Base-by-base conservation (phyloP, 441 rosid species). In the Daphne laureola region DNA sequence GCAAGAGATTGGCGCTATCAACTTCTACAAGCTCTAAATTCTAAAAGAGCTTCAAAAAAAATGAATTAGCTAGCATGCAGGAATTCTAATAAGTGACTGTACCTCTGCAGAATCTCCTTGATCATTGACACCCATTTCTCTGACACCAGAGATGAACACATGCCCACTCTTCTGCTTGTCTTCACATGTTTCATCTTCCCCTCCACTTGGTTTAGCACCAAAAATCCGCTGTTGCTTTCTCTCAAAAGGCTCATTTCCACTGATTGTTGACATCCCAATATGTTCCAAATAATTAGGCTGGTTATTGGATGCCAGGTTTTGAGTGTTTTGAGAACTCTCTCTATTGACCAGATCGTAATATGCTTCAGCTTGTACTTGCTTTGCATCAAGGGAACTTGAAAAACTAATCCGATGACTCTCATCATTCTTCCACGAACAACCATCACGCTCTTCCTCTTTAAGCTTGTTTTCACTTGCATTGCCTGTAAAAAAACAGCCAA, bases 61-160 rank as follows among this genome's bases (percentile, higher is more conserved):
- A 31, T 5, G 38, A 31, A 31, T 31, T 5, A 31, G 38, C 38
- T 31, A 9, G 9, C 11, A 31, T 31, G 38, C 38, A 52, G 79
- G 54, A 55, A 50, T 43, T 59, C 61, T 64, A 59, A 61, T 67
- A 49, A 55, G 31, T 51, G 65, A 49, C 52, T 70, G 71, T 15
- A 57, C 61, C 58, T 60, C 76, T 38, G 52, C 67, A 40, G 45
- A 43, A 53, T 62, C 56, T 57, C 72, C 72, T 65, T 66, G 66
- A 21, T 62, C 67, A 9, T 27, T 56, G 26, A 66, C 48, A 46
- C 48, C 21, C 54, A 66, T 53, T 54, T 55, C 61, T 52, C 59
- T 31, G 46, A 43, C 68, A 47, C n/a, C 38, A 18, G 62, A 54
- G 31, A 53, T 55, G 63, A 50, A 46, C 42, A 53, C 45, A 17